Evolutionary conservation across 2,329 filamentous ascomycete species (phyloP).

Genomic region (Diaporthe citrichinensis): DNA sequence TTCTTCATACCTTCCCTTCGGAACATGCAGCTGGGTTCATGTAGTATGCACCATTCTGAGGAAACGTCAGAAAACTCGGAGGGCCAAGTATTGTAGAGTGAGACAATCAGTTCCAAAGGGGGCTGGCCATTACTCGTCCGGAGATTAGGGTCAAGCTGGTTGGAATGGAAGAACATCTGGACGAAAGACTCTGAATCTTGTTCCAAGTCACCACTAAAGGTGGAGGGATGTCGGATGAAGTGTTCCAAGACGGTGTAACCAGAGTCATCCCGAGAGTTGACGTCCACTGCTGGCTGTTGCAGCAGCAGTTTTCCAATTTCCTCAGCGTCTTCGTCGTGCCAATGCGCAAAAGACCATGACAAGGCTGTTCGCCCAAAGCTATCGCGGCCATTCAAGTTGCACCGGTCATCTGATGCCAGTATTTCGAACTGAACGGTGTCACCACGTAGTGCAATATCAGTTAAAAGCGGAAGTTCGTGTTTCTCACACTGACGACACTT

Average conservation of each 20-base stretch:
- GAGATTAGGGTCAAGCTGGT: constrained; percentile 10
- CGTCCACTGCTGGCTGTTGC: neutral
- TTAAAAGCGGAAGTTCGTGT: neutral
- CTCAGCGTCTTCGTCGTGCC: neutral
- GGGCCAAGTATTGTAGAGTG: neutral
- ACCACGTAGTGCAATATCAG: neutral
- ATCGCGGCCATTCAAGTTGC: neutral
- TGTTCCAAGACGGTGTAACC: neutral
- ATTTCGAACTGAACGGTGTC: too few species aligned
- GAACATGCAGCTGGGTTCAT: too few species aligned
- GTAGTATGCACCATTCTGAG: too few species aligned
- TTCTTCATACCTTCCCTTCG: too few species aligned
- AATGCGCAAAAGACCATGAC: neutral
- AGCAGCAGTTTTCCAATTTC: neutral
- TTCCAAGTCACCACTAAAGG: rapidly evolving
- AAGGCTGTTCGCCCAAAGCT: neutral
- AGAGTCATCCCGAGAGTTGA: neutral
- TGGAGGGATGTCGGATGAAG: neutral
- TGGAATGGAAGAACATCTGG: neutral
- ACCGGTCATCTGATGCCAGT: neutral
- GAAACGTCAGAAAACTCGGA: too few species aligned
- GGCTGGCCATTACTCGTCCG: neutral
- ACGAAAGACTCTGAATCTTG: neutral
- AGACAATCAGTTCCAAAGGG: neutral
- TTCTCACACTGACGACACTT: rapidly evolving